Base-by-base conservation (phyloP, 805 yeast species). In the Metschnikowia kunwiensis region DNA sequence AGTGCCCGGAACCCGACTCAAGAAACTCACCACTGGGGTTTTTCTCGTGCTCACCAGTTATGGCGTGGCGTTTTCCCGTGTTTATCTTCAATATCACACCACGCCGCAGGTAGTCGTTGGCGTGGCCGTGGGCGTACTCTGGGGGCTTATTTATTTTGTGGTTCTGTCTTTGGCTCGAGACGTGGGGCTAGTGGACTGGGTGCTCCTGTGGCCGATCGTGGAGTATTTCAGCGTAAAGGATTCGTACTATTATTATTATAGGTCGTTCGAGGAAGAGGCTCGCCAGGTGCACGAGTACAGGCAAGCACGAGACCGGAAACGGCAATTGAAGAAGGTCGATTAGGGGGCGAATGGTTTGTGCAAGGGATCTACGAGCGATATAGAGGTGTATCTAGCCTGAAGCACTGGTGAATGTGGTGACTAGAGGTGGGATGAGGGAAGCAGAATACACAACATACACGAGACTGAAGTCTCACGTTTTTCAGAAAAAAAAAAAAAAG, bases 61-160 rank as follows among this genome's bases (percentile, higher is more conserved):
- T 1, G 46, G 74, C 21, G 83, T 88, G 40, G 75, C 78, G 3
- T 72, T 65, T 43, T 84, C 96, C 2, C 66, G 97, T 37, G 81
- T 85, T 19, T 82, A 86, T 54, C 65, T 93, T 36, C 70, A 74
- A 41, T 91, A 93, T 55, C 98, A 91, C 60, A 73, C 85, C 14
- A 35, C 63, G 12, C 65, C 65, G 15, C 98, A 93, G 59, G 93
- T 89, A 1, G 29, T 72, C 8, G 83, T 82, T 5, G 98, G 98
- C 0, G 60, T 74, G 3, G 43, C 70, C 6, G 57, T 83, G 5
- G 97, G 98, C 0, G 48, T 65, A 0, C 49, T 73, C 0, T 51
- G 78, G 7, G 95, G 93, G 0, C 47, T 75, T 5, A 42, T 57
- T 0, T 87, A 82, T 64, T 84, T 76, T 50, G 42, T 72, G 4